Percentiles rank a stretch among this genome's conserved stretches.
phyloP scores from a whole-genome alignment of 2,329 filamentous ascomycete genomes.

The Elsinoe batatas region DNA sequence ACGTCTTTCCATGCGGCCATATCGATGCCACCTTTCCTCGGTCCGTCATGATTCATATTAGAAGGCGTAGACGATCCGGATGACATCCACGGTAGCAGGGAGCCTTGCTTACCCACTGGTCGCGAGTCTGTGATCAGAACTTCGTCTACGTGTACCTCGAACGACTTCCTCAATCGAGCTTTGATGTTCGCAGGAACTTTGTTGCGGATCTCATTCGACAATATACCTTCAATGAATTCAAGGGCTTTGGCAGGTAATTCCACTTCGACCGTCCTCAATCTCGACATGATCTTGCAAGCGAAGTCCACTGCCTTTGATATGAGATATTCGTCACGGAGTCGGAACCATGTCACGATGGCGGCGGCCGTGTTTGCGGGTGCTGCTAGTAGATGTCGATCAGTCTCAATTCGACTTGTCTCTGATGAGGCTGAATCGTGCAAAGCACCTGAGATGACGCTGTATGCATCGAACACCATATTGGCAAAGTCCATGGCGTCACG shows the following conservation, averaged over 20 bases:
- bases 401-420: conserved; percentile 23
- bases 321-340: conserved; percentile 78
- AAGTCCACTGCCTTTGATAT: conserved; percentile 73
- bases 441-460: conserved; percentile 69
- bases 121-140: conserved; percentile 16
- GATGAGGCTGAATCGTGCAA: conserved; percentile 37
- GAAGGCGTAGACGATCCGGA: conserved; percentile 22
- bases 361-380: conserved; percentile 56
- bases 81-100: conserved; percentile 32
- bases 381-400: conserved; percentile 49
- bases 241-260: conserved; percentile 54
- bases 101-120: conserved; percentile 31
- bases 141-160: conserved; percentile 45
- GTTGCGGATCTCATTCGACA: conserved; percentile 57
- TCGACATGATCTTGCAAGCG: conserved; percentile 71
- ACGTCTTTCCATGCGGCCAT: conserved; percentile 25
- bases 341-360: conserved; percentile 73
- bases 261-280: conserved; percentile 68
- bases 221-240: conserved; percentile 55
- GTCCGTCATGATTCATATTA: conserved; percentile 17
- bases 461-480: conserved; percentile 73
- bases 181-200: conserved; percentile 76
- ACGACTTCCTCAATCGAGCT: conserved; percentile 60
- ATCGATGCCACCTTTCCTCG: conserved; percentile 26
- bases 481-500: conserved; percentile 92